phyloP scores from a whole-genome alignment of 2,329 filamentous ascomycete genomes.

The Pseudodiploospora longispora region DNA sequence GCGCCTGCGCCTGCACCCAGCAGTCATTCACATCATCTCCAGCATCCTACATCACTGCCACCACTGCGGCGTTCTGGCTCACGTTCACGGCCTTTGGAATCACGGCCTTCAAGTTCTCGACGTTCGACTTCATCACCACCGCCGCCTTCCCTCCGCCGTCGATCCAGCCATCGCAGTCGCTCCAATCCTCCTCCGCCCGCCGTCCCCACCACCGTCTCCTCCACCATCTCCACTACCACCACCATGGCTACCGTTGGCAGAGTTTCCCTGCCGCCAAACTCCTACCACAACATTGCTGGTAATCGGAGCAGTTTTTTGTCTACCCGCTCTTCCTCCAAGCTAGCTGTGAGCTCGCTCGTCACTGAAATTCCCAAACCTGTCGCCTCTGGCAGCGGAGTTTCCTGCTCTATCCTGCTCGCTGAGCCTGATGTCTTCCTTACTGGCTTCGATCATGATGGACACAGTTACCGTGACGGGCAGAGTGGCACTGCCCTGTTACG shows the following conservation, averaged over 20 bases:
- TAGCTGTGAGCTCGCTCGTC: constrained; percentile 41
- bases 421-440: constrained; percentile 76
- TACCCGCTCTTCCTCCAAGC: constrained; percentile 39
- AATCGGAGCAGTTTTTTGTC: constrained; percentile 45
- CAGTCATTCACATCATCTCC: too few relatives aligned
- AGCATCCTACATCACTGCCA: too few relatives aligned
- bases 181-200: too few relatives aligned
- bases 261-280: constrained; percentile 12
- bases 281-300: constrained; percentile 17
- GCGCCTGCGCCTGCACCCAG: too few relatives aligned
- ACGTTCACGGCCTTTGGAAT: too few relatives aligned
- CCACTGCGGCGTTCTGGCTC: too few relatives aligned
- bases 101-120: background rate
- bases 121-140: background rate
- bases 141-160: background rate
- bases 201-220: background rate
- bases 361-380: constrained; percentile 61
- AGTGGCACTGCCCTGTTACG: constrained; percentile 78
- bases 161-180: too few relatives aligned
- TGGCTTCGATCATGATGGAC: constrained; percentile 67
- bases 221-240: background rate
- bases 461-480: constrained; percentile 39
- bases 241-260: constrained; percentile 17
- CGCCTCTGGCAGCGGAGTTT: constrained; percentile 68
- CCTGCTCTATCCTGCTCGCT: constrained; percentile 64